Conservation (phyloP, 768 basidiomycete genomes). For the Paxillus involutus region DNA sequence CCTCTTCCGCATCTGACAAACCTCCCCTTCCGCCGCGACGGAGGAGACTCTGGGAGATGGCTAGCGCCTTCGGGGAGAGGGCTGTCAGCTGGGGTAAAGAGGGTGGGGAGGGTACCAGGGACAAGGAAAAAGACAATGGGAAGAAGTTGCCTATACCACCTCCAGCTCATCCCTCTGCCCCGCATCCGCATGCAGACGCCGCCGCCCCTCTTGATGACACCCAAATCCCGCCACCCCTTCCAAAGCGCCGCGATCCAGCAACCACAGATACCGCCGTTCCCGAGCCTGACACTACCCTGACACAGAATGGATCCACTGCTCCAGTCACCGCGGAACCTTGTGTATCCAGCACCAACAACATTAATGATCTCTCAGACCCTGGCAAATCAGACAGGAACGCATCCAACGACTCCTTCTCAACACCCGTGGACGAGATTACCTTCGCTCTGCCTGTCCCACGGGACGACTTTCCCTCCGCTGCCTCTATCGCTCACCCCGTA, state of each 20-base stretch:
- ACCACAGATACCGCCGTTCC: constrained; percentile 8
- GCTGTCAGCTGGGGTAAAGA: constrained; percentile 57
- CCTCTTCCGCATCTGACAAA: constrained; percentile 33
- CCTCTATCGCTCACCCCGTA: neutral
- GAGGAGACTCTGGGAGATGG: constrained; percentile 67
- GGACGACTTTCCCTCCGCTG: neutral
- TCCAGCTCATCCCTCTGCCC: constrained; percentile 26
- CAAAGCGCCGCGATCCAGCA: constrained; percentile 39
- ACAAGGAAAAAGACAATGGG: constrained; percentile 28
- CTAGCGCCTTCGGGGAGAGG: constrained; percentile 57
- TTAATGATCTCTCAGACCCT: constrained; percentile 3
- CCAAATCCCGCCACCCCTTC: constrained; percentile 46
- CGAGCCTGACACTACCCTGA: neutral
- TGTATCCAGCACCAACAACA: neutral
- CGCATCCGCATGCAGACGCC: constrained; percentile 17
- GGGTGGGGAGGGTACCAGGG: constrained; percentile 24
- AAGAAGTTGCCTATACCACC: constrained; percentile 21
- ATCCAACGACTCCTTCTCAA: constrained; percentile 16
- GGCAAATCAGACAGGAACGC: constrained; percentile 8
- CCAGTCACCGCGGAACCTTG: constrained; percentile 4
- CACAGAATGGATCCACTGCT: neutral
- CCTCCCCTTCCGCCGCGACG: constrained; percentile 66
- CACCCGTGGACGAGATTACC: constrained; percentile 22
- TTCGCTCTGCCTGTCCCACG: constrained; percentile 13
- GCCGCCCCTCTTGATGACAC: constrained; percentile 8